Conservation (phyloP, 192 early-diverging fungal genomes). For the Gonapodya prolifera region DNA sequence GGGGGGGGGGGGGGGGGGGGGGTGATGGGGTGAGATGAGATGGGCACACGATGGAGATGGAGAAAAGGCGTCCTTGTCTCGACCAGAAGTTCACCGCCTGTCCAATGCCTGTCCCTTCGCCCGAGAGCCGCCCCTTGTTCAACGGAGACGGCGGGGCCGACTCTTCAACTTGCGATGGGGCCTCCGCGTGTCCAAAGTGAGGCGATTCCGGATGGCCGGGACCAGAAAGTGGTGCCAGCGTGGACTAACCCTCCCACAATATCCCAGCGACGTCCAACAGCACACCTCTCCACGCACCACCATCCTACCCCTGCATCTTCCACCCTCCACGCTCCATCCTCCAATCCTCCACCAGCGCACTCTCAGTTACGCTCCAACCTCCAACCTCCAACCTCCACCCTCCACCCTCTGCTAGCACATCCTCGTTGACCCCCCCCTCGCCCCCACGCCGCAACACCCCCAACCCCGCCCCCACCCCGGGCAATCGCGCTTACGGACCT, state of each 20-base stretch:
- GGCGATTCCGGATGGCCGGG: neutral
- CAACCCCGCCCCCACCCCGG: neutral
- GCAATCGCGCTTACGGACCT: conserved; percentile 23
- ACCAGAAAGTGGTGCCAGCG: no score
- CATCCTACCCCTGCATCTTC: neutral
- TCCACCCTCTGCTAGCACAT: neutral
- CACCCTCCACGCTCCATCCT: neutral
- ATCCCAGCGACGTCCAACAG: no score
- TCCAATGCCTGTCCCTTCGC: no score
- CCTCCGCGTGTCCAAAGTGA: neutral
- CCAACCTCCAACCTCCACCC: neutral
- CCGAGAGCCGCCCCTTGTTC: no score
- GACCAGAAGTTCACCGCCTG: no score
- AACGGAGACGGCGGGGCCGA: no score
- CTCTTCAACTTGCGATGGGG: neutral
- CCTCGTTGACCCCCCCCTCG: neutral
- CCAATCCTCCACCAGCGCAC: no score
- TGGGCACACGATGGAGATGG: neutral
- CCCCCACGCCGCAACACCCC: neutral
- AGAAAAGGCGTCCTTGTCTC: no score
- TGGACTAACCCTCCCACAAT: no score
- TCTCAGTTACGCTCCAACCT: no score
- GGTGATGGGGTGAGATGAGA: neutral
- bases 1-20: neutral
- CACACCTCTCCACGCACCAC: neutral